Conservation (phyloP, 148 eudicot genomes). For the Rhododendron henanense region DNA sequence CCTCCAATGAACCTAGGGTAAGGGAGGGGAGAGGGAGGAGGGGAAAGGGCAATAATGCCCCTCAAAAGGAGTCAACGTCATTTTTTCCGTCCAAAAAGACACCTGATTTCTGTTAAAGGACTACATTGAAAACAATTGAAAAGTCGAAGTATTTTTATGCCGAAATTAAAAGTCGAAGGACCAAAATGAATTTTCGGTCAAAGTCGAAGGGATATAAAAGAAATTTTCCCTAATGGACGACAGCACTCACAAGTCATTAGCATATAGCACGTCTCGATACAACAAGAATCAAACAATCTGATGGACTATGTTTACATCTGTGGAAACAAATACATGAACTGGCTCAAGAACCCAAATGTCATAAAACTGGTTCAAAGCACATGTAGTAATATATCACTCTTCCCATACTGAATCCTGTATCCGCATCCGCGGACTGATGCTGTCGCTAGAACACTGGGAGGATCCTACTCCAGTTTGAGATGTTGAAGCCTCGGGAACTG, state of each 20-base stretch:
- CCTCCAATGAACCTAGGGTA: no score
- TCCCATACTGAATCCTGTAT: constrained; percentile 12
- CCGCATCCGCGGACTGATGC: not conserved
- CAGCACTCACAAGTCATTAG: not conserved
- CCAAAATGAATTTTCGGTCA: no score
- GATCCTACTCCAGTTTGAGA: constrained; percentile 17
- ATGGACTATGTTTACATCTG: not conserved
- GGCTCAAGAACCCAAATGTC: not conserved
- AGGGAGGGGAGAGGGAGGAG: no score
- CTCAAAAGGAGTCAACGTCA: no score
- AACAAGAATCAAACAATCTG: constrained; percentile 4
- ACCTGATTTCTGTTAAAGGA: no score
- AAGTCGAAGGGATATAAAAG: no score
- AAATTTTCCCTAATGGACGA: not conserved
- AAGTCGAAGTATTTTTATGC: no score
- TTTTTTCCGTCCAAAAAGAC: no score
- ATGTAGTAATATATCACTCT: constrained; percentile 12
- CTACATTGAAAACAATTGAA: no score
- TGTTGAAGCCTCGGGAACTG: constrained; percentile 20
- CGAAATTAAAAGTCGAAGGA: no score
- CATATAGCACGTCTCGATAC: not conserved
- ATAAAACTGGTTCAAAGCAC: not conserved
- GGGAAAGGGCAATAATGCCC: no score
- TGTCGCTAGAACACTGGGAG: constrained; percentile 17
- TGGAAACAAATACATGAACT: not conserved